Conservation (phyloP, 1,139 yeast genomes). For the Spencermartinsiella ligniputridi region DNA sequence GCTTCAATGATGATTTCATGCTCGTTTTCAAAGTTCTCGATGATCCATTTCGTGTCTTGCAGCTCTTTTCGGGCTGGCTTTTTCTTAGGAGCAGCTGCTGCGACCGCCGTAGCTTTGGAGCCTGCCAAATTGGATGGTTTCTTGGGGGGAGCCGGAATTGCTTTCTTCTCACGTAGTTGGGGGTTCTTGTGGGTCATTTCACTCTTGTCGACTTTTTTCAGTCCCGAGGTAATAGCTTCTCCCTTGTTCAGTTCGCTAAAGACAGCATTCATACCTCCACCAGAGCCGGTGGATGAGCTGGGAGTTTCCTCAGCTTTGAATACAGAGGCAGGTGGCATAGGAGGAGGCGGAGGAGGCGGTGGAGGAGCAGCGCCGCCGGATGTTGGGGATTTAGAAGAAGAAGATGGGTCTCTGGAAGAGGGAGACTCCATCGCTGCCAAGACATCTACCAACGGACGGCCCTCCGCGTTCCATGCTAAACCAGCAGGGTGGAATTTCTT, state of each 20-base stretch:
- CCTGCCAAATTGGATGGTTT: conserved; percentile 59
- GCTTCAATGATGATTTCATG: conserved; percentile 66
- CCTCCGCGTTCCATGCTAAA: conserved; percentile 64
- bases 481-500: conserved; percentile 81
- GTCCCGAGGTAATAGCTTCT: conserved; percentile 71
- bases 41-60: conserved; percentile 82
- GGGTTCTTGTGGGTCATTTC: conserved; percentile 97
- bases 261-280: conserved; percentile 72
- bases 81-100: conserved; percentile 41
- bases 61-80: conserved; percentile 75
- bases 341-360: conserved; percentile 67
- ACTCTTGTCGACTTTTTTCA: conserved; percentile 87
- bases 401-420: conserved; percentile 26
- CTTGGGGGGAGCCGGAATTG: conserved; percentile 60
- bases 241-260: conserved; percentile 91
- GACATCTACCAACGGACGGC: conserved; percentile 44
- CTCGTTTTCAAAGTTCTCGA: conserved; percentile 68
- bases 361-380: conserved; percentile 39
- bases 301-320: conserved; percentile 45
- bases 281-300: conserved; percentile 24
- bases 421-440: conserved; percentile 34
- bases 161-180: conserved; percentile 54
- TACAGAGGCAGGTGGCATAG: conserved; percentile 55
- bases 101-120: conserved; percentile 7
- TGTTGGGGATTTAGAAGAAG: conserved; percentile 33